Conservation (phyloP, 2,329 filamentous ascomycete genomes). For the Arachnopeziza araneosa region DNA sequence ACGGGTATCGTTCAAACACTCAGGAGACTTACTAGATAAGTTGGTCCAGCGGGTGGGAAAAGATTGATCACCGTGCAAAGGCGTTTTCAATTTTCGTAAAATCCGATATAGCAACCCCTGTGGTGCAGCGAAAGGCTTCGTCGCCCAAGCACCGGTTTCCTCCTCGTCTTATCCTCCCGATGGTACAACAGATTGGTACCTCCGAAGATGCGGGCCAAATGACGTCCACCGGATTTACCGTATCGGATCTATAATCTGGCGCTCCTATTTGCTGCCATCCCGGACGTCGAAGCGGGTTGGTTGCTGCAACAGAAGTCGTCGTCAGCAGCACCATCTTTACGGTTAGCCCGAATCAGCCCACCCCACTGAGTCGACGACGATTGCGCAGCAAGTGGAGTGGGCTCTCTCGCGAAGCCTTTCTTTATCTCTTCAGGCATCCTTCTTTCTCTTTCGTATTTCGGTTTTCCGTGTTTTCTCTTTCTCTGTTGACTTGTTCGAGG, state of each 20-base stretch:
- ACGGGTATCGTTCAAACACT: no score
- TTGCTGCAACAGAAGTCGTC: neutral
- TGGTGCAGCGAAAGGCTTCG: no score
- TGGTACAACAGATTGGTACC: neutral
- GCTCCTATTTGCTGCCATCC: neutral
- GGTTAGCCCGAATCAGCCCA: neutral
- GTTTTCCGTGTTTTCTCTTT: neutral
- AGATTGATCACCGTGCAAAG: no score
- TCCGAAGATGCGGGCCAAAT: neutral
- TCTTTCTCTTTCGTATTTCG: neutral
- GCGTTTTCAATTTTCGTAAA: no score
- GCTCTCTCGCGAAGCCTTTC: neutral
- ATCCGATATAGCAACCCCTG: no score
- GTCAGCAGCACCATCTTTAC: neutral
- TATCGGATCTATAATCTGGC: neutral
- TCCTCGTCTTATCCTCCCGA: neutral
- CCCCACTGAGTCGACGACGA: neutral
- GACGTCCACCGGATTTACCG: neutral
- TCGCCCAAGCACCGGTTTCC: neutral
- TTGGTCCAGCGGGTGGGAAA: no score
- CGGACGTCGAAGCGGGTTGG: neutral
- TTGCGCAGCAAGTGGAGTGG: neutral
- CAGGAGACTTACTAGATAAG: no score
- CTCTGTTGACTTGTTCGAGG: neutral
- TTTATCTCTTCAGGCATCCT: neutral